Evolutionary conservation across 148 eudicot genomes (phyloP), one percentile per base, ranked within the genome.

Genomic region (Polygonum aviculare): DNA sequence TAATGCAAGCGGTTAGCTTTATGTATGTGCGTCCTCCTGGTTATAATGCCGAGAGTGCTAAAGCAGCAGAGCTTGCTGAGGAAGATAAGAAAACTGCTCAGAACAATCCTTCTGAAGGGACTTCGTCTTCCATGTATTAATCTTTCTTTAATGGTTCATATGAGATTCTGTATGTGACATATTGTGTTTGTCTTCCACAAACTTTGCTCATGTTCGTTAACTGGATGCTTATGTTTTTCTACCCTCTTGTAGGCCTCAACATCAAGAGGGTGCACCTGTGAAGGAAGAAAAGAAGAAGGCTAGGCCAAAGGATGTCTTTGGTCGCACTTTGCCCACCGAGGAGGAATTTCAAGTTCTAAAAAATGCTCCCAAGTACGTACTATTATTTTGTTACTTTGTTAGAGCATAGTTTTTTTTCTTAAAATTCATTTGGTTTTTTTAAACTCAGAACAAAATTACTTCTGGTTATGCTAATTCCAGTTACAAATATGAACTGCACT

Each of bases 11-110:
- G 76, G 99, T 95, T 79, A 95, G 99, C 88, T 95, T 95, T 72
- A 90, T 95, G 98, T 95, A 95, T 79, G 92, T 93, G 21, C 93
- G 97, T 9, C 99, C 99, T 8, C 99, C 99, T 11, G 99, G 99
- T 19, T 95, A 95, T 78, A 91, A 95, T 83, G 87, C 99, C 2
- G 99, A 95, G 83, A 95, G 99, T 84, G 99, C 99, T 22, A 93
- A 95, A 84, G 99, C 99, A 77, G 99, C 99, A 41, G 99, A 95
- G 83, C 52, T 87, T 80, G 87, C 89, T 21, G 96, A 88, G 2
- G 90, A 88, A 83, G 78, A 73, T 65, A 90, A 72, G 71, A 84
- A 85, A 74, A 60, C 79, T 67, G 91, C 80, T 49, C 84, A 80
- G 76, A 60, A 33, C 51, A 80, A 78, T 38, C 74, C 85, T 54